phyloP scores from a whole-genome alignment of 2,329 filamentous ascomycete species.

The Colletotrichum noveboracense region DNA sequence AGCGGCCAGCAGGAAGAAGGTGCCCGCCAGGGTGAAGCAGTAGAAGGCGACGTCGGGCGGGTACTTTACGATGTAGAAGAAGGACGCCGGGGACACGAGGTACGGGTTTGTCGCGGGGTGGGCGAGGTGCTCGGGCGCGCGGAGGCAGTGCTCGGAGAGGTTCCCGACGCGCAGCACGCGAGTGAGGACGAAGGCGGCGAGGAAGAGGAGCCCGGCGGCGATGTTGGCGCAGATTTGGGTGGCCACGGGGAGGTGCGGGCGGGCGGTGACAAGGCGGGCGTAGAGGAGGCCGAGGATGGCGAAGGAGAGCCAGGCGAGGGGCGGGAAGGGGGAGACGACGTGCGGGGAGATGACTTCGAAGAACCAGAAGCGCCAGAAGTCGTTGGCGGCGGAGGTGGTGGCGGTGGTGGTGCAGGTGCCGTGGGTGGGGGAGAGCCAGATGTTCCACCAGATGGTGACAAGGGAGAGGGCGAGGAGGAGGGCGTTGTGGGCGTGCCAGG shows the following conservation, averaged over 20 bases:
- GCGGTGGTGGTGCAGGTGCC: constrained; percentile 36
- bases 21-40: constrained; percentile 43
- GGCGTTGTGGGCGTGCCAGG: constrained; percentile 47
- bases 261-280: constrained; percentile 40
- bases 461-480: constrained; percentile 36
- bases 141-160: constrained; percentile 47
- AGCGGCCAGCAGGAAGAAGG: constrained; percentile 41
- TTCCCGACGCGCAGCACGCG: constrained; percentile 47
- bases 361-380: constrained; percentile 46
- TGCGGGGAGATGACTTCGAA: constrained; percentile 31
- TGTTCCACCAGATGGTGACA: constrained; percentile 51
- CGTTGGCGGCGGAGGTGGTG: constrained; percentile 10
- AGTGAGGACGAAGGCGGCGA: constrained; percentile 44
- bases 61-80: constrained; percentile 53
- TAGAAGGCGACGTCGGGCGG: constrained; percentile 53
- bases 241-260: constrained; percentile 31
- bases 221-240: constrained; percentile 32
- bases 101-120: constrained; percentile 41
- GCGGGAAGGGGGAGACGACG: constrained; percentile 46
- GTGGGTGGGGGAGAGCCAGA: constrained; percentile 46
- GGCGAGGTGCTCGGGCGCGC: constrained; percentile 39
- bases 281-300: constrained; percentile 49
- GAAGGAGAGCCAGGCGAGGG: constrained; percentile 52
- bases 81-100: constrained; percentile 42
- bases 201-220: constrained; percentile 32